A percentile compares a stretch with the other conserved stretches of the same genome.
phyloP scores from a whole-genome alignment of 108 stramenopile species.

The Thalassiosira profunda region DNA sequence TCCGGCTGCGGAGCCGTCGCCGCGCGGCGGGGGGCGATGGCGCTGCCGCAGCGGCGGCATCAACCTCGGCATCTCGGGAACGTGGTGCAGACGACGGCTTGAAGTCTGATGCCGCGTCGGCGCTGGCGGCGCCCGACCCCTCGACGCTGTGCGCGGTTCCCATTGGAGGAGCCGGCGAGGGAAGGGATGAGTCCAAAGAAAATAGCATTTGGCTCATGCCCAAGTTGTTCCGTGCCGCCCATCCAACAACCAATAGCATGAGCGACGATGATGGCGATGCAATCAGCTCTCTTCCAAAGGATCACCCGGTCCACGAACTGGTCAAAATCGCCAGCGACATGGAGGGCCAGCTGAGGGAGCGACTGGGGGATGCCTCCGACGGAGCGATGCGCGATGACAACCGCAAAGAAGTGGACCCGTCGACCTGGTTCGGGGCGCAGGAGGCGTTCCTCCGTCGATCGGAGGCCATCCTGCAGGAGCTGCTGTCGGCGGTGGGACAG shows the following conservation, averaged over 20 bases:
- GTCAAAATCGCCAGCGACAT: conserved; percentile 23
- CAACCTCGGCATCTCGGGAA: too few species aligned
- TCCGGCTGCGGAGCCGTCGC: conserved; percentile 29
- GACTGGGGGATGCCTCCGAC: conserved; percentile 46
- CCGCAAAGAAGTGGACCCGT: too few species aligned
- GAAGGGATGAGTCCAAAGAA: not conserved
- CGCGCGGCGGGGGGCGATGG: not conserved
- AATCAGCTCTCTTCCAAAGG: not conserved
- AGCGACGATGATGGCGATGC: not conserved
- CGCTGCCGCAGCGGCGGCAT: not conserved
- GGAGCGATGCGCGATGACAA: conserved; percentile 2
- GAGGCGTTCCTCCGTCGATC: conserved; percentile 47
- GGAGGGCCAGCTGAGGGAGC: conserved; percentile 34
- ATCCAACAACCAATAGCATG: not conserved
- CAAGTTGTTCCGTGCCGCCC: conserved; percentile 1
- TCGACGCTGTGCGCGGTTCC: conserved; percentile 33
- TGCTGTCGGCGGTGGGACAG: conserved; percentile 38
- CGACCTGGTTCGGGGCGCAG: conserved; percentile 7
- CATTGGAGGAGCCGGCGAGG: conserved; percentile 7
- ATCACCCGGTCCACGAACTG: conserved; percentile 32
- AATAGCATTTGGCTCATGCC: conserved; percentile 26
- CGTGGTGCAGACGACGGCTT: too few species aligned
- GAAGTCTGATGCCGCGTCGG: not conserved
- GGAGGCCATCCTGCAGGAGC: conserved; percentile 39
- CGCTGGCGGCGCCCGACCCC: conserved; percentile 24